These are phyloP conservation scores for Lachnellula cervina DNA, from an alignment of 2,329 filamentous ascomycete genomes.

Conservation along the genomic window DNA sequence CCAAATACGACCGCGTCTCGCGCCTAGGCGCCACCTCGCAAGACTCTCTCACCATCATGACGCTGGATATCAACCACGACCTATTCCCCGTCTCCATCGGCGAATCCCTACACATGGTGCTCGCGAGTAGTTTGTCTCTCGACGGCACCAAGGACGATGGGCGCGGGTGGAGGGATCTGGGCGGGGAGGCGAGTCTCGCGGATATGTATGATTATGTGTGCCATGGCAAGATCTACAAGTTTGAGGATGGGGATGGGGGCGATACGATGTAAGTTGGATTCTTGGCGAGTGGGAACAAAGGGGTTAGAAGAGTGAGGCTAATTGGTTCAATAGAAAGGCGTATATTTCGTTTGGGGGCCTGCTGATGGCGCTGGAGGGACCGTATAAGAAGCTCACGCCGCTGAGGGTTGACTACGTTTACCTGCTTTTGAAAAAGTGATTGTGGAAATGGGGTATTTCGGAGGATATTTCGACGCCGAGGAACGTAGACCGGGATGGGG, in stretches of 20 bases:
- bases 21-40: conserved; percentile 74
- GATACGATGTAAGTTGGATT: conserved; percentile 72
- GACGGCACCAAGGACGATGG: conserved; percentile 77
- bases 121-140: conserved; percentile 80
- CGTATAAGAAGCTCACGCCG: conserved; percentile 91
- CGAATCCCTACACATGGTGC: conserved; percentile 73
- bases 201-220: conserved; percentile 87
- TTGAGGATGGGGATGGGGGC: conserved; percentile 72
- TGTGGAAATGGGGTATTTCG: not conserved
- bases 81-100: conserved; percentile 73
- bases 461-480: no score
- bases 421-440: conserved; percentile 84
- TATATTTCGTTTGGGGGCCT: conserved; percentile 93
- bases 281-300: not conserved
- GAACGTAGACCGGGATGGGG: not conserved
- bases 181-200: conserved; percentile 57
- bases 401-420: conserved; percentile 92
- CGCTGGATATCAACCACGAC: conserved; percentile 90
- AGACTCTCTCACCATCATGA: conserved; percentile 71
- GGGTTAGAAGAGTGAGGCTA: conserved; percentile 1
- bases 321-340: conserved; percentile 61
- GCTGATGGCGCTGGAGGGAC: conserved; percentile 84
- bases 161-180: conserved; percentile 77
- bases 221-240: conserved; percentile 83
- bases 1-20: conserved; percentile 93